Evolutionary conservation across 2,329 filamentous ascomycete species (phyloP), one percentile per base, ranked within the genome.

Genomic region (Aspergillus persii): DNA sequence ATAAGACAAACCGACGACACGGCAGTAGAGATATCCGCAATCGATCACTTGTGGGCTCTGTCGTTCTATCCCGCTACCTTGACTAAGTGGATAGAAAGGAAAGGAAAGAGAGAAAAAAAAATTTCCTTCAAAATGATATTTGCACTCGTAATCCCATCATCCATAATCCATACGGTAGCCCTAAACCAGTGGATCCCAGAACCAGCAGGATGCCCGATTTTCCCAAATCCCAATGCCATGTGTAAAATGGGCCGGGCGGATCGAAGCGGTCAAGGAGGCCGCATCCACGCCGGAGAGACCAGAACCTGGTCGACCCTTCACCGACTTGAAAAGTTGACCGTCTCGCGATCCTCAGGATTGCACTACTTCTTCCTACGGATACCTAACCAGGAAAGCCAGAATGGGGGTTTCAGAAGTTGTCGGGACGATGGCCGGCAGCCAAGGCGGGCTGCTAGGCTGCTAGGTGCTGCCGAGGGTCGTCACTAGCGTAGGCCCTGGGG

Each of bases 401-500:
- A 50, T 30, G 27, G 31, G 49, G 30, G 46, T 52, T 50, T 54
- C 51, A 44, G 8, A 29, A 29, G 52, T 61, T 57, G 56, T 57
- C 57, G 54, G 57, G 57, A 64, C 57, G 49, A 60, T 53, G 33
- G 56, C 46, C 36, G 36, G 54, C 59, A 62, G 63, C 57, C 56
- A 61, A 64, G 63, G 60, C 60, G 54, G 61, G 39, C 52, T 63
- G 54, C 50, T 52, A 23, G 18, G 18, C 18, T 23, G 18, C 18
- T n/a, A n/a, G n/a, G 18, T 61, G 57, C 63, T 66, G 62, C 62
- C 54, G 66, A 66, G 61, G 63, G 50, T 61, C 63, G 50, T 61
- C 63, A 66, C 67, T 72, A 71, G 70, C 63, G 64, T 66, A 65
- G 64, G 63, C 63, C 62, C 66, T 59, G 67, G 66, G 63, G 60